phyloP scores from a whole-genome alignment of 805 yeast species.

The Candida takata region DNA sequence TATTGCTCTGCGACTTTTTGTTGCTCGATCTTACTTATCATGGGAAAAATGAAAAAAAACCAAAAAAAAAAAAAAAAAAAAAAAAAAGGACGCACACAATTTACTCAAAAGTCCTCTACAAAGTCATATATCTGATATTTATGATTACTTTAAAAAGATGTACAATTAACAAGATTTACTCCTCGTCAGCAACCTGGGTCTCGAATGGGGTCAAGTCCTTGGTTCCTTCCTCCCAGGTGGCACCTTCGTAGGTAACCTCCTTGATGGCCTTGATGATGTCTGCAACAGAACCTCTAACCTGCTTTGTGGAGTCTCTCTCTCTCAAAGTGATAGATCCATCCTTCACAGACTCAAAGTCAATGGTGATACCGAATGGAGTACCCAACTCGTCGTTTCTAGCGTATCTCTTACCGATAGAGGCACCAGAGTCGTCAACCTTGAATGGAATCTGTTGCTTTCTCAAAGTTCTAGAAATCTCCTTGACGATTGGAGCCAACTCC shows the following conservation, averaged over 20 bases:
- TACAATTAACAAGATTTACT: constrained; percentile 9
- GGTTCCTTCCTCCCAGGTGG: constrained; percentile 84
- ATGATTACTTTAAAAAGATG: too few relatives aligned
- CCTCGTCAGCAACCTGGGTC: constrained; percentile 44
- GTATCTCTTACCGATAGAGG: constrained; percentile 95
- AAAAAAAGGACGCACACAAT: too few relatives aligned
- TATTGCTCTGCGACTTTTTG: too few relatives aligned
- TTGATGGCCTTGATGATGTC: constrained; percentile 70
- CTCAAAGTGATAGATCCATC: constrained; percentile 89
- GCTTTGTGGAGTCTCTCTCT: constrained; percentile 95
- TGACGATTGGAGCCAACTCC: constrained; percentile 68
- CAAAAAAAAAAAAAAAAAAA: too few relatives aligned
- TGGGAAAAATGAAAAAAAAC: too few relatives aligned
- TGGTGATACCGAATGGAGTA: constrained; percentile 96
- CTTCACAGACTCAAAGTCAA: constrained; percentile 86
- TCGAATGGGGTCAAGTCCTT: constrained; percentile 65
- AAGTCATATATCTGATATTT: too few relatives aligned
- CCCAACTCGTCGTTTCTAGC: constrained; percentile 98
- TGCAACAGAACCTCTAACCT: constrained; percentile 84
- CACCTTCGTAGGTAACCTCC: constrained; percentile 66
- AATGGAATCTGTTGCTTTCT: constrained; percentile 82
- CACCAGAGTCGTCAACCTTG: constrained; percentile 95
- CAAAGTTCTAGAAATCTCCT: constrained; percentile 60
- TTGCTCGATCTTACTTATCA: too few relatives aligned
- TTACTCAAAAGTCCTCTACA: too few relatives aligned